Percentiles rank a stretch among this genome's conserved stretches.
Conservation (phyloP, 2,329 filamentous ascomycete species). For the Aspergillus caelatus region DNA sequence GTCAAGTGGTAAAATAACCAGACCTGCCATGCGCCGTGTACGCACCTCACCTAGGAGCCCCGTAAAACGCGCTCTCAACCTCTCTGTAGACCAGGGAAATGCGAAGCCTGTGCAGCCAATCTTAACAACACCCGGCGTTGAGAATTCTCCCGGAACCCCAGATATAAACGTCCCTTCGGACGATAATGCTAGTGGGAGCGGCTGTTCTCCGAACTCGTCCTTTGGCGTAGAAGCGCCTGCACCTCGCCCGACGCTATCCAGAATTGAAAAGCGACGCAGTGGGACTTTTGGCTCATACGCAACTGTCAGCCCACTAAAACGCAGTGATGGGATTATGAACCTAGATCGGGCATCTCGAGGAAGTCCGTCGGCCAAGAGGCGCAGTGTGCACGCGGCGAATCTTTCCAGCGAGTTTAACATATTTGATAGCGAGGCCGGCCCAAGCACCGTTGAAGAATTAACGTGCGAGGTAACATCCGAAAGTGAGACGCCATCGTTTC, state of each 20-base stretch:
- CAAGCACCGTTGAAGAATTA: conserved; percentile 30
- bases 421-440: conserved; percentile 61
- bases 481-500: conserved; percentile 30
- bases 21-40: conserved; percentile 48
- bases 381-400: conserved; percentile 78
- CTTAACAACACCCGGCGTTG: conserved; percentile 50
- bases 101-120: conserved; percentile 55
- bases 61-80: conserved; percentile 73
- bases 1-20: conserved; percentile 64
- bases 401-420: conserved; percentile 70
- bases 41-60: conserved; percentile 80
- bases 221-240: conserved; percentile 29
- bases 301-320: conserved; percentile 81
- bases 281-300: conserved; percentile 53
- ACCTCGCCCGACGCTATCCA: conserved; percentile 45
- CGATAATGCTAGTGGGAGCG: conserved; percentile 22
- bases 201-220: conserved; percentile 45
- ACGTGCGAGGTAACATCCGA: conserved; percentile 31
- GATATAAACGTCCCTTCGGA: conserved; percentile 28
- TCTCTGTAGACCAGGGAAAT: conserved; percentile 73
- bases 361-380: conserved; percentile 87
- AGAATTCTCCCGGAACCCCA: conserved; percentile 45
- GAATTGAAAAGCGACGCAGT: conserved; percentile 54
- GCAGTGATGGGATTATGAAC: conserved; percentile 87
- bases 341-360: conserved; percentile 76